phyloP scores from a whole-genome alignment of 495 filamentous ascomycete genomes.

The Aspergillus affinis region DNA sequence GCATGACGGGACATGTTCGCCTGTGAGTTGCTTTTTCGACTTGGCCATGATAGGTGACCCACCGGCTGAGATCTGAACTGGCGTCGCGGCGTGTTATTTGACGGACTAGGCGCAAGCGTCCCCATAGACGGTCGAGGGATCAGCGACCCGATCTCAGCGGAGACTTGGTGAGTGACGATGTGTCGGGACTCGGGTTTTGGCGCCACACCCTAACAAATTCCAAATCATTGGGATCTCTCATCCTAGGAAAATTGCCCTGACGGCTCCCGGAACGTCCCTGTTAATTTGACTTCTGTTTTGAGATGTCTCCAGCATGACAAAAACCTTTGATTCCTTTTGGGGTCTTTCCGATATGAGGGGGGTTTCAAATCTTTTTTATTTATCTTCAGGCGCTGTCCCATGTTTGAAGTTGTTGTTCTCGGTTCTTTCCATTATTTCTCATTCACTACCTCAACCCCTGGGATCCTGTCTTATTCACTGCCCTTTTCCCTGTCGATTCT shows the following conservation, averaged over 20 bases:
- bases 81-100: conserved; percentile 13
- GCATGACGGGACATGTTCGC: conserved; percentile 23
- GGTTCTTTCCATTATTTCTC: conserved; percentile 2
- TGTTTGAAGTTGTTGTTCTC: conserved; percentile 1
- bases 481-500: not conserved
- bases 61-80: conserved; percentile 21
- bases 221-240: conserved; percentile 19
- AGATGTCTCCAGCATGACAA: conserved; percentile 20
- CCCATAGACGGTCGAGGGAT: conserved; percentile 17
- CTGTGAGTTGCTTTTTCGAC: conserved; percentile 11
- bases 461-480: conserved; percentile 15
- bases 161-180: conserved; percentile 15
- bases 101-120: conserved; percentile 19
- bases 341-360: conserved; percentile 2
- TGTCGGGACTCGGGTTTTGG: conserved; percentile 13
- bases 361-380: conserved; percentile 20
- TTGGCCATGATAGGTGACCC: conserved; percentile 17
- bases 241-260: conserved; percentile 24
- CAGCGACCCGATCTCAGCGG: conserved; percentile 24
- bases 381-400: conserved; percentile 11
- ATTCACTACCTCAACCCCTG: conserved; percentile 5
- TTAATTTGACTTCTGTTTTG: conserved; percentile 2
- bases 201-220: conserved; percentile 26
- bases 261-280: conserved; percentile 1
- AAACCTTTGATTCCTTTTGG: conserved; percentile 7